phyloP scores from a whole-genome alignment of 192 early-diverging fungal genomes.

The Mortierella antarctica region DNA sequence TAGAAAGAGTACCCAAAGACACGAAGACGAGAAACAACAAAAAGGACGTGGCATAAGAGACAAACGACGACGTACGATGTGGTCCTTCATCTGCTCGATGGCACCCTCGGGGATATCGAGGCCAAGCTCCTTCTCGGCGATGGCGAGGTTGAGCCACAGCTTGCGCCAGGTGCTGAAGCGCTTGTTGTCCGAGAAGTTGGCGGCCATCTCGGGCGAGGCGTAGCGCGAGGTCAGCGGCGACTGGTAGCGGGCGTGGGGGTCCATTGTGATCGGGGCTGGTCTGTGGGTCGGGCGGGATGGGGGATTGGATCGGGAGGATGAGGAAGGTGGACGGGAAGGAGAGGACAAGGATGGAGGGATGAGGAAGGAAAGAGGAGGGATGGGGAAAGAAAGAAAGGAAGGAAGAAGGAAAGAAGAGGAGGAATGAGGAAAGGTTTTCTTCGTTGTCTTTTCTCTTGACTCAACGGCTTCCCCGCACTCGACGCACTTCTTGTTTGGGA shows the following conservation, averaged over 20 bases:
- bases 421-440: not conserved
- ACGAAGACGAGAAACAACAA: not conserved
- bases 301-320: constrained; percentile 3
- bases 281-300: not conserved
- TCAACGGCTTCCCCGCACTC: too few relatives aligned
- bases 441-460: not conserved
- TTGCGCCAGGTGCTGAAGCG: constrained; percentile 95
- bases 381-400: constrained; percentile 3
- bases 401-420: not conserved
- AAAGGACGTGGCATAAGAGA: not conserved
- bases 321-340: not conserved
- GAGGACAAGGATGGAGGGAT: not conserved
- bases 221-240: constrained; percentile 98
- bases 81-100: constrained; percentile 89
- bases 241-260: constrained; percentile 85
- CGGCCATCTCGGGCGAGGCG: constrained; percentile 96
- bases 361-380: not conserved
- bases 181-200: constrained; percentile 96
- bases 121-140: constrained; percentile 92
- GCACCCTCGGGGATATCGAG: constrained; percentile 87
- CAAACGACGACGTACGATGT: constrained; percentile 60
- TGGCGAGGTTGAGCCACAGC: constrained; percentile 95
- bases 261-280: constrained; percentile 32
- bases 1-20: not conserved
- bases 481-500: too few relatives aligned